Conservation (phyloP, 2,329 filamentous ascomycete species). For the Sordariomycetes sp. region DNA sequence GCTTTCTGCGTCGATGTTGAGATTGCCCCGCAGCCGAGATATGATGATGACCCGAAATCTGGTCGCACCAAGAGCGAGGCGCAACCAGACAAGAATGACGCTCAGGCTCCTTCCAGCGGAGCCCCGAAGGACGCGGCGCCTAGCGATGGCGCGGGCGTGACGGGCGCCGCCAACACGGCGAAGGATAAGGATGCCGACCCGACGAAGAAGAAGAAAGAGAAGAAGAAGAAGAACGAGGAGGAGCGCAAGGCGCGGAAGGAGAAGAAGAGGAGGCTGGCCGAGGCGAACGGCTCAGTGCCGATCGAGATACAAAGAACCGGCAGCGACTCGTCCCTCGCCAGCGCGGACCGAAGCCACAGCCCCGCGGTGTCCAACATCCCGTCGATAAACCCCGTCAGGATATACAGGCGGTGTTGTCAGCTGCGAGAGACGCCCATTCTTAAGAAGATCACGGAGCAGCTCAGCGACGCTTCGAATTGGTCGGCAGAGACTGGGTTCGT, state of each 20-base stretch:
- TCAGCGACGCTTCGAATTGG: slow-evolving; percentile 59
- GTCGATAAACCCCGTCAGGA: slow-evolving; percentile 82
- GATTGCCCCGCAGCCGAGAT: slow-evolving; percentile 79
- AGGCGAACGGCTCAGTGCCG: slow-evolving; percentile 78
- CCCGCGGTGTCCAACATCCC: slow-evolving; percentile 31
- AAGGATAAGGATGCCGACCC: slow-evolving; percentile 31
- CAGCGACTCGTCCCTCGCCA: slow-evolving; percentile 40
- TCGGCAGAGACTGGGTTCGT: slow-evolving; percentile 64
- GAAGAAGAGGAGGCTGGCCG: slow-evolving; percentile 72
- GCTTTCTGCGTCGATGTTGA: slow-evolving; percentile 97
- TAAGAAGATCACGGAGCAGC: slow-evolving; percentile 84
- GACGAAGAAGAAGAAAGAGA: slow-evolving; percentile 72
- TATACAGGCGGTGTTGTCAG: slow-evolving; percentile 92
- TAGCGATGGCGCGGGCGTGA: slow-evolving; percentile 23
- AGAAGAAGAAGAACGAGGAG: slow-evolving; percentile 90
- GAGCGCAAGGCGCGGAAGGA: slow-evolving; percentile 89
- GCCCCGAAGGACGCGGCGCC: neutral
- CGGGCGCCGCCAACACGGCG: slow-evolving; percentile 14
- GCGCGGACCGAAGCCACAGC: slow-evolving; percentile 1
- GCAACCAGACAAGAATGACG: slow-evolving; percentile 56
- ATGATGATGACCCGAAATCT: slow-evolving; percentile 42
- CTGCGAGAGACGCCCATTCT: slow-evolving; percentile 85
- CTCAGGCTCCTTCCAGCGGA: neutral
- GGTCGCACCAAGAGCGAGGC: slow-evolving; percentile 21
- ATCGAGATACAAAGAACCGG: slow-evolving; percentile 70